phyloP scores from a whole-genome alignment of 2,329 filamentous ascomycete species.

The Cercospora beticola region DNA sequence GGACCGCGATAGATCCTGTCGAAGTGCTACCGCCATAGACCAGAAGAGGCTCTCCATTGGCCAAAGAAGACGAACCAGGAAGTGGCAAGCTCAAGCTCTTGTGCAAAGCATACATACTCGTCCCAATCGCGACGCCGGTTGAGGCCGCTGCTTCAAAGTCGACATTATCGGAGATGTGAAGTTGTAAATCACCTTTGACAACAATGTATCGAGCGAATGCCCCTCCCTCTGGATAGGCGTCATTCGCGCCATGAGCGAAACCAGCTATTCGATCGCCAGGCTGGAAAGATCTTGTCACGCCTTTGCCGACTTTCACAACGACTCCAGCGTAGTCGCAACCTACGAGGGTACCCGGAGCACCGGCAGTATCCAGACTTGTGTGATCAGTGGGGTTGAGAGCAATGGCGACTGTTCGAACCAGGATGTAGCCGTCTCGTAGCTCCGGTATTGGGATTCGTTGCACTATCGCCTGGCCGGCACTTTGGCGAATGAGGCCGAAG shows the following conservation, averaged over 20 bases:
- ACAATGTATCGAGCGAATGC: background rate
- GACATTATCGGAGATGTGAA: background rate
- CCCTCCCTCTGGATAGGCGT: background rate
- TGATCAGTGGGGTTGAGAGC: background rate
- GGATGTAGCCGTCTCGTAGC: background rate
- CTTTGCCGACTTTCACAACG: background rate
- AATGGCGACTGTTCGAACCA: background rate
- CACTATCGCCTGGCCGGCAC: background rate
- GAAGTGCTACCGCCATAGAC: background rate
- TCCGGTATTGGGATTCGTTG: background rate
- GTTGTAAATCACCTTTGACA: background rate
- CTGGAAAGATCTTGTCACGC: background rate
- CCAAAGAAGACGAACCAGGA: background rate
- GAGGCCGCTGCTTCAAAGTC: background rate
- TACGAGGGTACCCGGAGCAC: background rate
- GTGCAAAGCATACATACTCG: background rate
- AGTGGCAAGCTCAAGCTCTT: background rate
- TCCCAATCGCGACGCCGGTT: background rate
- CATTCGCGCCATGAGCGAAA: background rate
- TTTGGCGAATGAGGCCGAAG: background rate
- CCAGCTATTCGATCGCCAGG: background rate
- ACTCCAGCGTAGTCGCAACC: background rate
- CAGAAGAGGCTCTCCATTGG: background rate
- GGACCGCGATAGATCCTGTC: background rate
- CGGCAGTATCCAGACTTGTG: background rate